Percentiles rank a stretch among this genome's conserved stretches.
These are phyloP conservation scores for Phytophthora europaea DNA, from an alignment of 352 stramenopile genomes.

Conservation along the genomic window DNA sequence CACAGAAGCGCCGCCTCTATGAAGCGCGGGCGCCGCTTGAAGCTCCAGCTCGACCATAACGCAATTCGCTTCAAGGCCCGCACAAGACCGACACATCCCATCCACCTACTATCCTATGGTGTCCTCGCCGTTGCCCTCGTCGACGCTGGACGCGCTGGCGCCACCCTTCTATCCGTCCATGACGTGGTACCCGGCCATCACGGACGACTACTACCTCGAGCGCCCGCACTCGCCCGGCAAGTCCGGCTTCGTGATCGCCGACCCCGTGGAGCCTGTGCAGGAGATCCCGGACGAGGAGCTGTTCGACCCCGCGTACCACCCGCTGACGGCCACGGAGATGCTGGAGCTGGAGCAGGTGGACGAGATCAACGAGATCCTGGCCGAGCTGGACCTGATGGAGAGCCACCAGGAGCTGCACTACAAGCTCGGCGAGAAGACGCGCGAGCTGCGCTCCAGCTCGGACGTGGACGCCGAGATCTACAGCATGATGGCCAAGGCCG, in stretches of 20 bases:
- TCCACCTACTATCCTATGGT: conserved; percentile 33
- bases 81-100: conserved; percentile 7
- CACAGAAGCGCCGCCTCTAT: conserved; percentile 19
- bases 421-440: conserved; percentile 64
- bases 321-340: conserved; percentile 66
- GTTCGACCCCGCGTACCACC: conserved; percentile 76
- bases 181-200: conserved; percentile 63
- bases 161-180: conserved; percentile 72
- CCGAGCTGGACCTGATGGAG: conserved; percentile 84
- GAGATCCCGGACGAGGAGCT: conserved; percentile 84
- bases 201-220: conserved; percentile 75
- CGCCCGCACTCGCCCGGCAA: conserved; percentile 67
- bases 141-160: conserved; percentile 62
- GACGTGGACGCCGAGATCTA: conserved; percentile 72
- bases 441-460: conserved; percentile 61
- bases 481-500: conserved; percentile 62
- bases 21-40: conserved; percentile 12
- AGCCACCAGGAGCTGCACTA: conserved; percentile 77
- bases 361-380: conserved; percentile 83
- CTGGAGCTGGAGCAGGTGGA: conserved; percentile 81
- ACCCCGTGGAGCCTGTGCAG: conserved; percentile 55
- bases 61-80: conserved; percentile 36
- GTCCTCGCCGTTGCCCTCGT: conserved; percentile 46
- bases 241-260: conserved; percentile 72
- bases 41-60: conserved; percentile 14